Conservation (phyloP, 1,284 basidiomycete species). For the Anthracocystis panici-leucophaei region DNA sequence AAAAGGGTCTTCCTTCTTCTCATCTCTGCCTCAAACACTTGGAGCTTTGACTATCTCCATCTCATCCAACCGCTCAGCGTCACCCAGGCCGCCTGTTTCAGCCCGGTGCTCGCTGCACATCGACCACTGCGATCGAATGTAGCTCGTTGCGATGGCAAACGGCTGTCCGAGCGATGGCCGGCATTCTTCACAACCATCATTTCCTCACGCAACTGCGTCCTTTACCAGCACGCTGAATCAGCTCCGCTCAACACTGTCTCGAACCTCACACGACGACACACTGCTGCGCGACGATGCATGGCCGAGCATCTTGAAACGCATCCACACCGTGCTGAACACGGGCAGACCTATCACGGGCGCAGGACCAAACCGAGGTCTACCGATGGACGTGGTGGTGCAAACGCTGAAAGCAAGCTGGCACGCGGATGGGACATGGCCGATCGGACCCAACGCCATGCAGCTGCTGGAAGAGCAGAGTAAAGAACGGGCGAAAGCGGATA, state of each 20-base stretch:
- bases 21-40: neutral
- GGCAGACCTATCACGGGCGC: conserved; percentile 41
- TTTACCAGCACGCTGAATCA: conserved; percentile 21
- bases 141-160: conserved; percentile 15
- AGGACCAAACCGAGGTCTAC: conserved; percentile 31
- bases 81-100: neutral
- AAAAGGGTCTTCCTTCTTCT: neutral
- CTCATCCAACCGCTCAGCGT: neutral
- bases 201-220: conserved; percentile 10
- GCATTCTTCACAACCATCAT: neutral
- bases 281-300: conserved; percentile 30
- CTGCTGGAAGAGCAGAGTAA: conserved; percentile 30
- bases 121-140: neutral
- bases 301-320: conserved; percentile 29
- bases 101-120: neutral
- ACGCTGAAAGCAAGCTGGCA: conserved; percentile 47
- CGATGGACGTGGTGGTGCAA: conserved; percentile 30
- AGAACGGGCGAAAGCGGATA: conserved; percentile 7
- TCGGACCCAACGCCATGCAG: conserved; percentile 29
- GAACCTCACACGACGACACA: conserved; percentile 19
- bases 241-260: conserved; percentile 11
- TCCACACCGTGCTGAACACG: conserved; percentile 32
- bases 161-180: conserved; percentile 15
- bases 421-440: conserved; percentile 44
- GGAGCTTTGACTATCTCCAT: neutral